These are phyloP conservation scores for Crucihimalaya himalaica DNA, from an alignment of 345 rosid species.

Conservation along the genomic window DNA sequence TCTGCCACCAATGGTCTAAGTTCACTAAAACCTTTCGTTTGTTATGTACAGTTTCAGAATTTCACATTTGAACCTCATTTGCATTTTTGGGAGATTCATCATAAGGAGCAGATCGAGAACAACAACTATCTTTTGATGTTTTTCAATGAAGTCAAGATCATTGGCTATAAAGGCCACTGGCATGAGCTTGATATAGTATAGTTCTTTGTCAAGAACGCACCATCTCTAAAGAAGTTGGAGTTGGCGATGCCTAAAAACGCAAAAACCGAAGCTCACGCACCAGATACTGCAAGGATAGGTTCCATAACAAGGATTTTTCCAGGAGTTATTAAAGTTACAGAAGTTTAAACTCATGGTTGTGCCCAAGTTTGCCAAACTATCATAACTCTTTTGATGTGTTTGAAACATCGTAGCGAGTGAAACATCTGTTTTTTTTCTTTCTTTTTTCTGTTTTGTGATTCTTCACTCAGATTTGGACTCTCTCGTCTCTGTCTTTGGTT, in stretches of 20 bases:
- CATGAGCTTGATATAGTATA: slow-evolving; percentile 26
- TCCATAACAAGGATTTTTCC: neutral
- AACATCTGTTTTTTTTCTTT: neutral
- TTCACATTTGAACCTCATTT: slow-evolving; percentile 19
- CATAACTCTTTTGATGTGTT: neutral
- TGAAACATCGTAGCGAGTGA: neutral
- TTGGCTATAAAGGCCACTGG: slow-evolving; percentile 18
- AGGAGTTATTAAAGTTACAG: neutral
- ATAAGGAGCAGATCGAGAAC: neutral
- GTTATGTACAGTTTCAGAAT: slow-evolving; percentile 4
- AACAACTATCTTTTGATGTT: neutral
- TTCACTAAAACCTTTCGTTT: neutral
- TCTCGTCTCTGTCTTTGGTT: neutral
- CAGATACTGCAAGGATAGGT: neutral
- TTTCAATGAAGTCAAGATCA: slow-evolving; percentile 18
- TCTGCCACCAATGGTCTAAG: too few species aligned
- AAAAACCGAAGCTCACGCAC: too few species aligned
- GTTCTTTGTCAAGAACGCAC: slow-evolving; percentile 18
- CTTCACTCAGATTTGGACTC: neutral
- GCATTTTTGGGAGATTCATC: neutral
- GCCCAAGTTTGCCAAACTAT: neutral
- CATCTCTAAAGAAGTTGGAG: neutral
- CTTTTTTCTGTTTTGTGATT: neutral
- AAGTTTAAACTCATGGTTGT: neutral
- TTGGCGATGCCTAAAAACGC: neutral